Percentiles rank a stretch among this genome's conserved stretches.
Conservation (phyloP, 2,329 filamentous ascomycete species). For the Metarhizium anisopliae region DNA sequence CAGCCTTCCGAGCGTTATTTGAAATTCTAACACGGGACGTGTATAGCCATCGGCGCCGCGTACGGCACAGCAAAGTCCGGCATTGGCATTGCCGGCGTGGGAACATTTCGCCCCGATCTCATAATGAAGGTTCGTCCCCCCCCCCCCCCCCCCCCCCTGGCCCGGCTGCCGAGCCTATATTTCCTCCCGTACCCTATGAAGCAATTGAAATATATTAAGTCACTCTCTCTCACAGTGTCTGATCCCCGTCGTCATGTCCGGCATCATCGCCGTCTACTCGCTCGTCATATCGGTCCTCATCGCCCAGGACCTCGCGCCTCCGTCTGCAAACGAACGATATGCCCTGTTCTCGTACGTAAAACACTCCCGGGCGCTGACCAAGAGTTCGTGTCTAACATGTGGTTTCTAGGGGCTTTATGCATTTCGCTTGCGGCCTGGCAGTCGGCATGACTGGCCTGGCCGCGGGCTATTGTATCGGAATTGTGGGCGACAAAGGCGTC, state of each 20-base stretch:
- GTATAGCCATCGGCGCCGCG: conserved; percentile 58
- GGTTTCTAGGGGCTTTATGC: conserved; percentile 71
- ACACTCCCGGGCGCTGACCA: background rate
- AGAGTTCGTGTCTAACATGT: conserved; percentile 9
- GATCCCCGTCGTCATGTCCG: conserved; percentile 93
- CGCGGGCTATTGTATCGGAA: conserved; percentile 91
- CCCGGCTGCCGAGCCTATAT: background rate
- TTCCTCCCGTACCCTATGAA: too few relatives aligned
- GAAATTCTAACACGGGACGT: conserved; percentile 7
- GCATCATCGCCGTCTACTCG: conserved; percentile 97
- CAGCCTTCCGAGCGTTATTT: background rate
- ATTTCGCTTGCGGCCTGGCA: conserved; percentile 80
- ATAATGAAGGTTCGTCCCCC: conserved; percentile 71
- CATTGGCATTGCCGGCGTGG: conserved; percentile 79
- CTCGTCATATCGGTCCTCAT: conserved; percentile 96
- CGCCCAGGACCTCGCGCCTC: conserved; percentile 75
- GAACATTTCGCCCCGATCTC: conserved; percentile 74
- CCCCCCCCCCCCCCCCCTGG: too few relatives aligned
- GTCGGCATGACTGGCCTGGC: conserved; percentile 90
- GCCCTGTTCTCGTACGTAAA: conserved; percentile 68
- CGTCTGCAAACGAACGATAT: conserved; percentile 52
- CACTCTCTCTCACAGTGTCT: conserved; percentile 47
- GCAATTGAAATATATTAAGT: background rate
- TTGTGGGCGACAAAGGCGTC: conserved; percentile 90
- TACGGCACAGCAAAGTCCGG: conserved; percentile 85